Evolutionary conservation across 371 early-diverging fungal genomes (phyloP).

Genomic region (Capillidium heterosporum): DNA sequence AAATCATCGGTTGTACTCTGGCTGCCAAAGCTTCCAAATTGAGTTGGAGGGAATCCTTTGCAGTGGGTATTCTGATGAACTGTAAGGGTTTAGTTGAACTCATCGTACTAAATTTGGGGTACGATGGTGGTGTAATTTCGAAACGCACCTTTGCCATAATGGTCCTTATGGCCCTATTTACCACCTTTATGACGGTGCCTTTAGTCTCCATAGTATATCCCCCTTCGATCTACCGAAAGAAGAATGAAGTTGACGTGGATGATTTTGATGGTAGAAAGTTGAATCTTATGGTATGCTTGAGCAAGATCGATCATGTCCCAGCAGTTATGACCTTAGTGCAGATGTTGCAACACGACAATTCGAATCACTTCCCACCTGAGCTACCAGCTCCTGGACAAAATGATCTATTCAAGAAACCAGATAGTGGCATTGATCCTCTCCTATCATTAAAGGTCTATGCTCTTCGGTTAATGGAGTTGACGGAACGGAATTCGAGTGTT

Average conservation of each 20-base stretch:
- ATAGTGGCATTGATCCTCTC: not conserved
- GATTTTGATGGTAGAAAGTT: not conserved
- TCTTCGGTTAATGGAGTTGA: slow-evolving; percentile 44
- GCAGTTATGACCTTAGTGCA: slow-evolving; percentile 49
- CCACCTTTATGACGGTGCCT: slow-evolving; percentile 64
- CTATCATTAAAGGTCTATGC: slow-evolving; percentile 19
- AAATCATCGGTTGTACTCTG: slow-evolving; percentile 64
- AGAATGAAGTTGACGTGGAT: not conserved
- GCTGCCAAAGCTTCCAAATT: slow-evolving; percentile 49
- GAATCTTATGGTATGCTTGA: slow-evolving; percentile 35
- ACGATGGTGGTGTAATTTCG: slow-evolving; percentile 65
- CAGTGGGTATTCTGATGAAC: slow-evolving; percentile 86
- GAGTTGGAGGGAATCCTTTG: slow-evolving; percentile 60
- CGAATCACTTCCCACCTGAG: slow-evolving; percentile 1
- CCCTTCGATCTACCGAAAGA: slow-evolving; percentile 9
- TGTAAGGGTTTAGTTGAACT: slow-evolving; percentile 88
- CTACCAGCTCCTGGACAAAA: not conserved
- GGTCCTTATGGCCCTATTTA: slow-evolving; percentile 72
- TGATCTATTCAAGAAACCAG: too few relatives aligned
- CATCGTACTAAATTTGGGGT: slow-evolving; percentile 82
- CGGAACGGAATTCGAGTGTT: slow-evolving; percentile 46
- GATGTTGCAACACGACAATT: slow-evolving; percentile 17
- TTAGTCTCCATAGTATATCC: slow-evolving; percentile 34
- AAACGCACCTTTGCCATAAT: slow-evolving; percentile 59
- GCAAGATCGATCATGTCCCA: slow-evolving; percentile 40